Evolutionary conservation across 768 basidiomycete genomes (phyloP).

Genomic region (Lepiota venenata): DNA sequence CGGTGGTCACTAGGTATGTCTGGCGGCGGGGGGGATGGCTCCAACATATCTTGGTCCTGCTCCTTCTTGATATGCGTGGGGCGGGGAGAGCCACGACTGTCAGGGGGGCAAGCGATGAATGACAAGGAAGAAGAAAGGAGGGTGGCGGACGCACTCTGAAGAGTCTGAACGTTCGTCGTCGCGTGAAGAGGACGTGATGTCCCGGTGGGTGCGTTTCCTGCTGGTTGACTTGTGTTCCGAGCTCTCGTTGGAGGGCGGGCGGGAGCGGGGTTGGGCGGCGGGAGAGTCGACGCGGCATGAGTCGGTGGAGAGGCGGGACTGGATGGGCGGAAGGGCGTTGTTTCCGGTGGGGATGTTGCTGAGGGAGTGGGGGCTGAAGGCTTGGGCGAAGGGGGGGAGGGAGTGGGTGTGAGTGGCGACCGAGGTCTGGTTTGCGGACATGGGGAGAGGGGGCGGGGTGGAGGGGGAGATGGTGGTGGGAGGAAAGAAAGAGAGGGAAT

Average conservation of each 20-base stretch:
- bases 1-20: constrained; percentile 18
- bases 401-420: constrained; percentile 53
- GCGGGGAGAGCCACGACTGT: constrained; percentile 41
- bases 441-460: constrained; percentile 18
- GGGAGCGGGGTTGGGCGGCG: constrained; percentile 16
- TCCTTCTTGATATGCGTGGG: constrained; percentile 61
- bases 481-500: constrained; percentile 9
- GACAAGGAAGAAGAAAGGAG: constrained; percentile 16
- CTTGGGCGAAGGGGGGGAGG: constrained; percentile 76
- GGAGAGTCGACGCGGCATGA: constrained; percentile 33
- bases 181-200: constrained; percentile 28
- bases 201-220: constrained; percentile 46
- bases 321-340: constrained; percentile 68
- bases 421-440: constrained; percentile 40
- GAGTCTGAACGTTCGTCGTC: constrained; percentile 35
- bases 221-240: constrained; percentile 19
- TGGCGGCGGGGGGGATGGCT: constrained; percentile 34
- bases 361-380: constrained; percentile 61
- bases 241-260: constrained; percentile 29
- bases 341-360: constrained; percentile 40
- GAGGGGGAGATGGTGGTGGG: constrained; percentile 12
- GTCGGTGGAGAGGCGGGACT: constrained; percentile 34
- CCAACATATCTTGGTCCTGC: constrained; percentile 46
- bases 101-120: constrained; percentile 14
- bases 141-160: constrained; percentile 39